A percentile compares a stretch with the other conserved stretches of the same genome.
Evolutionary conservation across 2,329 filamentous ascomycete species (phyloP).

Genomic region (Aspergillus luchuensis): DNA sequence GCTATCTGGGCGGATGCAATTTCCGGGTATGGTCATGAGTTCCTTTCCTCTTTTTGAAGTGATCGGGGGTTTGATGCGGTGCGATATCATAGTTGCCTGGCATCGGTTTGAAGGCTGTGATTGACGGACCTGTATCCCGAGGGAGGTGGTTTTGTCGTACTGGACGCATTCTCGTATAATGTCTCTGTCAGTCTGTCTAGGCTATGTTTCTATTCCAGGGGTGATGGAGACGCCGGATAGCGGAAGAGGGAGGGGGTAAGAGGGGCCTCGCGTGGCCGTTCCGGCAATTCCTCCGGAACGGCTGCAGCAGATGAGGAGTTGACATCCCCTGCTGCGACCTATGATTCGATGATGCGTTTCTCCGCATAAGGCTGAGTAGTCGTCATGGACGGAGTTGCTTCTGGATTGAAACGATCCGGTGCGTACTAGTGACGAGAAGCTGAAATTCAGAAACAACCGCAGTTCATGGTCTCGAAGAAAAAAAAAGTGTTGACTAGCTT

Average conservation of each 20-base stretch:
- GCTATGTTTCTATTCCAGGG: too few relatives aligned
- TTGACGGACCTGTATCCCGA: too few relatives aligned
- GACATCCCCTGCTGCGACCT: background rate
- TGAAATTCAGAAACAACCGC: background rate
- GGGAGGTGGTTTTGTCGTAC: too few relatives aligned
- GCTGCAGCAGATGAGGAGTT: background rate
- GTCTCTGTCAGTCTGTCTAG: too few relatives aligned
- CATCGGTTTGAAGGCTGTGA: too few relatives aligned
- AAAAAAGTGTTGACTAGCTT: background rate
- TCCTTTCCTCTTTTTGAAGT: too few relatives aligned
- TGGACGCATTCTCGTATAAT: too few relatives aligned
- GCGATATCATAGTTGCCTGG: too few relatives aligned
- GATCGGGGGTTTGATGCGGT: too few relatives aligned
- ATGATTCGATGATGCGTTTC: background rate
- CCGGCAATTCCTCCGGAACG: background rate
- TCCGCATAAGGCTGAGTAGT: background rate
- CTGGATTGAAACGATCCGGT: background rate
- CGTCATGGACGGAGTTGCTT: background rate
- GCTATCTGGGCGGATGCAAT: too few relatives aligned
- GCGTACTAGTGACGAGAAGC: background rate
- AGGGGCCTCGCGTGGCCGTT: background rate
- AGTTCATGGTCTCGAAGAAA: background rate
- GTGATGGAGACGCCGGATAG: too few relatives aligned
- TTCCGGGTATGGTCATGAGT: too few relatives aligned
- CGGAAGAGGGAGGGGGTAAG: background rate